Evolutionary conservation across 2,329 filamentous ascomycete genomes (phyloP).

Genomic region (Venturia effusa): DNA sequence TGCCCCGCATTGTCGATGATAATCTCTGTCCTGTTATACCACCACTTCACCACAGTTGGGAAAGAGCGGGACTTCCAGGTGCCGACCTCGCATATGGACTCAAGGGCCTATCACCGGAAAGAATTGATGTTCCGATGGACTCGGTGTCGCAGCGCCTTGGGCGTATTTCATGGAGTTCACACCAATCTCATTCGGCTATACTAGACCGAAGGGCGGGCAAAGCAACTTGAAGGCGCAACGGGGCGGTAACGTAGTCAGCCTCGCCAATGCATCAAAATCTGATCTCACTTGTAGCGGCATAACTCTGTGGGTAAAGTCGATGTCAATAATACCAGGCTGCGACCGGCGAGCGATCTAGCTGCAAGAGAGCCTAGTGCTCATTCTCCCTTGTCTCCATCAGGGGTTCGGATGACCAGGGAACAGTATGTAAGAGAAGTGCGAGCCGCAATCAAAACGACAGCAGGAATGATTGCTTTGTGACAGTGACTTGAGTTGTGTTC

Average conservation of each 20-base stretch:
- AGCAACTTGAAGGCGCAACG: background rate
- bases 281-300: background rate
- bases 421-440: too few species aligned
- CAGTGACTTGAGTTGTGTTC: too few species aligned
- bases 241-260: background rate
- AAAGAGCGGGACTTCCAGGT: background rate
- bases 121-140: background rate
- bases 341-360: too few species aligned
- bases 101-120: background rate
- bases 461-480: too few species aligned
- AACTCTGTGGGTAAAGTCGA: background rate
- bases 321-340: background rate
- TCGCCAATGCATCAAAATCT: background rate
- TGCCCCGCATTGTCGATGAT: background rate
- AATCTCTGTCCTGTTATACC: background rate
- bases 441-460: too few species aligned
- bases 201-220: background rate
- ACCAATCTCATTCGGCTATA: background rate
- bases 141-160: background rate
- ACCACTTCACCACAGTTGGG: background rate
- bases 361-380: too few species aligned
- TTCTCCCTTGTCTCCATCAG: too few species aligned
- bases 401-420: too few species aligned
- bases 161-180: background rate
- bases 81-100: background rate